Conservation (phyloP, 805 yeast species). For the Kazachstania bromeliacearum region DNA sequence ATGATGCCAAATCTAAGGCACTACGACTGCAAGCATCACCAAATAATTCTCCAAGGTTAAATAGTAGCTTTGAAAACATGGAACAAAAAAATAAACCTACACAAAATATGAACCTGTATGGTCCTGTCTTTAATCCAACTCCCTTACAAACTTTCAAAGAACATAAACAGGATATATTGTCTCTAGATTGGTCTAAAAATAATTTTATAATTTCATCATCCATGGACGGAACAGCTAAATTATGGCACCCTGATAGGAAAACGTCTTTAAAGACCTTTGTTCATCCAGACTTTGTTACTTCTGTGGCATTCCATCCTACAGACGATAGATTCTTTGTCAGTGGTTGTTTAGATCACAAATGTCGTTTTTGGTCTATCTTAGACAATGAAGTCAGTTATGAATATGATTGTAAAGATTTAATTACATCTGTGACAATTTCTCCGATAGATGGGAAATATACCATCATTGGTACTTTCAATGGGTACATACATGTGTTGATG, state of each 20-base stretch:
- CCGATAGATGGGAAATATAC: conserved; percentile 54
- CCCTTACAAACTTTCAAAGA: conserved; percentile 59
- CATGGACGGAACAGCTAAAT: conserved; percentile 71
- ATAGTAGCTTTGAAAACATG: background rate
- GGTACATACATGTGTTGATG: conserved; percentile 50
- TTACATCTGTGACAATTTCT: conserved; percentile 68
- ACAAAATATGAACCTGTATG: conserved; percentile 31
- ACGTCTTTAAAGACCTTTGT: conserved; percentile 53
- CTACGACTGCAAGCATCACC: conserved; percentile 4
- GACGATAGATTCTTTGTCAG: conserved; percentile 83
- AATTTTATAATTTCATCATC: conserved; percentile 72
- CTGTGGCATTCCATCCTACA: conserved; percentile 68
- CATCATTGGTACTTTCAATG: conserved; percentile 71
- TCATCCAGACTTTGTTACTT: conserved; percentile 74
- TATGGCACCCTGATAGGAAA: conserved; percentile 75
- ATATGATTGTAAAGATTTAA: conserved; percentile 51
- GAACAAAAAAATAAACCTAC: background rate
- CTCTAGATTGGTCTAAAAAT: conserved; percentile 81
- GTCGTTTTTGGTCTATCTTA: conserved; percentile 74
- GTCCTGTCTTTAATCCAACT: conserved; percentile 67
- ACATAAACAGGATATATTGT: conserved; percentile 63
- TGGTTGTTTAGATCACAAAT: conserved; percentile 67
- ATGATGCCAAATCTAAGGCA: conserved; percentile 5
- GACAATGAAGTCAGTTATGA: conserved; percentile 57
- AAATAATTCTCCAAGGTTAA: background rate